Evolutionary conservation across 495 filamentous ascomycete species (phyloP), one percentile per base, ranked within the genome.

Genomic region (Aeminium ludgeri): DNA sequence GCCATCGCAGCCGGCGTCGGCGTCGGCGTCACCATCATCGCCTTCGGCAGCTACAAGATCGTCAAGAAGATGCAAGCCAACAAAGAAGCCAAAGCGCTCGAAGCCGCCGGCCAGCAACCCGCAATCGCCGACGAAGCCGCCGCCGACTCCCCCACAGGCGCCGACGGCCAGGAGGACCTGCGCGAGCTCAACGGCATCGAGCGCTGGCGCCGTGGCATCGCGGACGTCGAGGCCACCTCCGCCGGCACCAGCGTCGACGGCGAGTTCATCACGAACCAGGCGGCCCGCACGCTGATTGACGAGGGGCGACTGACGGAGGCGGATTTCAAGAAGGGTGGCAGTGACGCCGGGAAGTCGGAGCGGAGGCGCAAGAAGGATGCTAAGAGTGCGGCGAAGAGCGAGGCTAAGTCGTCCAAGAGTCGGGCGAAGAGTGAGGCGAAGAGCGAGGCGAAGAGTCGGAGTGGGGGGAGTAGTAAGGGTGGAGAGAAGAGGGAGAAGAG

Each of bases 11-110:
- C 81, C 12, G 82, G 89, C 15, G 74, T 95, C 18, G 86, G 80
- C 0, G 73, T 91, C 0, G 86, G 86, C 11, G 79, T 87, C 11
- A 95, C 86, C 0, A 74, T 97, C 3, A 78, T 97, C 49, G 86
- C 89, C 62, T 76, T 97, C 39, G 89, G 89, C 30, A 89, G 89
- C 11, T 94, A 82, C 70, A 94, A 89, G 65, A 94, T 97, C 53
- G 75, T 97, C 62, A 91, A 93, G 65, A 75, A 76, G 51, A 78
- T 95, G 48, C 62, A 68, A 1, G 58, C 59, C 6, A 63, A 64
- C 44, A 65, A 67, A 23, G 65, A 69, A 41, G 65, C 65, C 20
- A 73, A 78, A 18, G 76, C 76, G 31, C 62, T 71, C 55, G 63
- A 78, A 36, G 71, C 60, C 50, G 15, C 20, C 20, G 47, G 4